These are phyloP conservation scores for Kurtzmaniella natalensis DNA, from an alignment of 1,139 yeast species.

Conservation along the genomic window DNA sequence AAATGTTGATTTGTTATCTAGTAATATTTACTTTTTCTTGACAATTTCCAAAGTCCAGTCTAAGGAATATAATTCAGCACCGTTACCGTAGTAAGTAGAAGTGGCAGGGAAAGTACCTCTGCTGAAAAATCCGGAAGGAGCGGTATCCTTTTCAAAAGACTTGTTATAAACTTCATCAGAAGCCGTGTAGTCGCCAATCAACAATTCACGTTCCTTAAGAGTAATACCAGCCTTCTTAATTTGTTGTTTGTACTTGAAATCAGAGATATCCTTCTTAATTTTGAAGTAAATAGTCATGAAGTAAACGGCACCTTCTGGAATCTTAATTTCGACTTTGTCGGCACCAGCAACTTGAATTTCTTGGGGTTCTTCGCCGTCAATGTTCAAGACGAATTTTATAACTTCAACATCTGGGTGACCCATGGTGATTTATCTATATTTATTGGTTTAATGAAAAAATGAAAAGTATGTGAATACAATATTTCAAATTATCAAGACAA, in stretches of 20 bases:
- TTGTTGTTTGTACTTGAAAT: constrained; percentile 34
- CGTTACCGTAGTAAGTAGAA: constrained; percentile 33
- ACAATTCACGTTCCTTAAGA: constrained; percentile 27
- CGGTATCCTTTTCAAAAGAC: constrained; percentile 31
- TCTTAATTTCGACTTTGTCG: constrained; percentile 25
- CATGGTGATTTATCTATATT: too few species aligned
- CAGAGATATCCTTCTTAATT: constrained; percentile 27
- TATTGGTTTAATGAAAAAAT: too few species aligned
- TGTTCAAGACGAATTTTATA: constrained; percentile 25
- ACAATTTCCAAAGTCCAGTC: constrained; percentile 36
- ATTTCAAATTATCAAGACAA: too few species aligned
- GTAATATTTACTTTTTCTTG: constrained; percentile 17
- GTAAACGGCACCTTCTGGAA: constrained; percentile 40
- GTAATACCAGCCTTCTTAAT: constrained; percentile 38
- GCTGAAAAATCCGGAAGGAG: constrained; percentile 40
- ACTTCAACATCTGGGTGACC: constrained; percentile 32
- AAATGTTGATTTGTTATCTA: not conserved
- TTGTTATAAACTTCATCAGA: constrained; percentile 24
- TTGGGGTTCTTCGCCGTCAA: constrained; percentile 28
- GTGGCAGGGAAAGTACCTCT: constrained; percentile 34
- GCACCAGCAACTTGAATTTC: constrained; percentile 27
- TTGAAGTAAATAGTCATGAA: constrained; percentile 30
- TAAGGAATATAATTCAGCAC: constrained; percentile 21
- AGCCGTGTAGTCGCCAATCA: constrained; percentile 31
- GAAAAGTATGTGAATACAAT: too few species aligned